Conservation (phyloP, 495 filamentous ascomycete species). For the Neurospora sp. region DNA sequence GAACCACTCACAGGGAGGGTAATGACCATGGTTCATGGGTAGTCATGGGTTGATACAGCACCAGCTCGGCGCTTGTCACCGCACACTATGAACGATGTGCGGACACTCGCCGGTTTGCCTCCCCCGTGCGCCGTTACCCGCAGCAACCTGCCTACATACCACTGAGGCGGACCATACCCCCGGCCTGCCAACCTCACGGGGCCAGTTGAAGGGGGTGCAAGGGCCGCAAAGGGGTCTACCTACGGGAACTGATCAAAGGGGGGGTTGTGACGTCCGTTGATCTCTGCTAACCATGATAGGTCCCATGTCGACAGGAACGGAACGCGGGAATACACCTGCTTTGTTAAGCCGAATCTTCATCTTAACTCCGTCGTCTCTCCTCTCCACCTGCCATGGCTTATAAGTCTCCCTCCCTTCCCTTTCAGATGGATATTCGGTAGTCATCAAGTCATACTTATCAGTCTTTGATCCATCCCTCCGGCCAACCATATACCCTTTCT, state of each 20-base stretch:
- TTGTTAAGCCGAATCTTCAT: slow-evolving; percentile 15
- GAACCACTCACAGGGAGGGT: not conserved
- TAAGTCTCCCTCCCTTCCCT: slow-evolving; percentile 3
- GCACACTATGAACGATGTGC: not conserved
- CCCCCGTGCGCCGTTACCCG: not conserved
- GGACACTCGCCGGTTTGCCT: not conserved
- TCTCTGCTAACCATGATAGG: not conserved
- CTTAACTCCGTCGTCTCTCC: not conserved
- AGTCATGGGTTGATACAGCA: not conserved
- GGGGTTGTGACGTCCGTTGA: slow-evolving; percentile 2
- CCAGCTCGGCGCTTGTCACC: not conserved
- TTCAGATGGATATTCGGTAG: not conserved
- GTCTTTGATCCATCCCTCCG: not conserved
- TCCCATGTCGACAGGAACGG: not conserved
- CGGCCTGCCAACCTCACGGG: not conserved
- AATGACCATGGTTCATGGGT: not conserved
- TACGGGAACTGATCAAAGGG: not conserved
- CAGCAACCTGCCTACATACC: not conserved
- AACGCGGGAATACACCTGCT: slow-evolving; percentile 4
- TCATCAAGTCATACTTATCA: not conserved
- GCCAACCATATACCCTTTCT: not conserved
- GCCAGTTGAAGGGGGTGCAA: not conserved
- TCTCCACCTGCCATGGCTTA: slow-evolving; percentile 1
- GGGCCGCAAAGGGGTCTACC: not conserved
- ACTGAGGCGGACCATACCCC: not conserved